Percentiles rank a stretch among this genome's conserved stretches.
Conservation (phyloP, 2,329 filamentous ascomycete genomes). For the Emmonsiellopsis sp. region DNA sequence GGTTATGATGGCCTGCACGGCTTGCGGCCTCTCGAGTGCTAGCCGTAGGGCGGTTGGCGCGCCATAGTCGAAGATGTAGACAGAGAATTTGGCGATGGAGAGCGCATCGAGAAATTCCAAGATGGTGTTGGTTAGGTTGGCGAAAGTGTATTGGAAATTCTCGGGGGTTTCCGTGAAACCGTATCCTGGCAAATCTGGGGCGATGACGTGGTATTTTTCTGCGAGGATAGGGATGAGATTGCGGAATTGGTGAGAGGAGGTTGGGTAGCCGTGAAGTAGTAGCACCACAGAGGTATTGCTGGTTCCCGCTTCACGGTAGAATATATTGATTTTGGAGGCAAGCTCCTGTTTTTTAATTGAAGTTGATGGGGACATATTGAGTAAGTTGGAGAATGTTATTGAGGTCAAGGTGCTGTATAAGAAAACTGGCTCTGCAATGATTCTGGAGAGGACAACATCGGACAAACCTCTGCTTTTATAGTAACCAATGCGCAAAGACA, state of each 20-base stretch:
- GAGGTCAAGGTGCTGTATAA: too few relatives aligned
- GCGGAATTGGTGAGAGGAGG: constrained; percentile 38
- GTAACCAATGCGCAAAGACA: too few relatives aligned
- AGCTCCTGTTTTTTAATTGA: too few relatives aligned
- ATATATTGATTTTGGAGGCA: constrained; percentile 18
- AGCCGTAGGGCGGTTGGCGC: constrained; percentile 48
- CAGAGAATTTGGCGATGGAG: constrained; percentile 39
- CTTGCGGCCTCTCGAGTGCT: constrained; percentile 40
- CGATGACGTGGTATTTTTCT: constrained; percentile 38
- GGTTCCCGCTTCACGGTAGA: constrained; percentile 31
- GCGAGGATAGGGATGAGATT: constrained; percentile 38
- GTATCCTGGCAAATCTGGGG: constrained; percentile 52
- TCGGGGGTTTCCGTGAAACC: constrained; percentile 46
- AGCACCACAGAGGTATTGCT: constrained; percentile 30
- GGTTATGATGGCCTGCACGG: constrained; percentile 45
- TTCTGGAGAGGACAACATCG: too few relatives aligned
- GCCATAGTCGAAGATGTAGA: constrained; percentile 58
- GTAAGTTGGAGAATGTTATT: too few relatives aligned
- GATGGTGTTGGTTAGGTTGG: constrained; percentile 40
- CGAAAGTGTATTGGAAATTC: constrained; percentile 48
- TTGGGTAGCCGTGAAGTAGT: constrained; percentile 40
- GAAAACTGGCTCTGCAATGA: too few relatives aligned
- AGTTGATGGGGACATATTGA: too few relatives aligned
- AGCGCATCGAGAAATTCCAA: constrained; percentile 43
- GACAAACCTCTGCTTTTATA: too few relatives aligned